A percentile compares a stretch with the other conserved stretches of the same genome.
Conservation (phyloP, 148 eudicot species). For the Polygonum aviculare region DNA sequence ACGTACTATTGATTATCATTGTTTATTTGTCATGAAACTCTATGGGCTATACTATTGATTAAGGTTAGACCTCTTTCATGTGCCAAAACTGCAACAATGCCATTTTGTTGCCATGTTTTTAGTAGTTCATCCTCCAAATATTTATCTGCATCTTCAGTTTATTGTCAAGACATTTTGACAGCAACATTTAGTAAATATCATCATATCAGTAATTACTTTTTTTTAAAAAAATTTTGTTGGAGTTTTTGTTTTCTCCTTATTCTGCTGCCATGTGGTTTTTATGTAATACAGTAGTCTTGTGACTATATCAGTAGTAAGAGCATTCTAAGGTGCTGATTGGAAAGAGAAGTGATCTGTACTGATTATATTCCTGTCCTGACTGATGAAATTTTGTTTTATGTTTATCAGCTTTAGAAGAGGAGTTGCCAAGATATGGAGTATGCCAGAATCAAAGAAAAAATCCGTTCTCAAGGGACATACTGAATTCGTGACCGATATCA, state of each 20-base stretch:
- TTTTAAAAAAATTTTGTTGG: neutral
- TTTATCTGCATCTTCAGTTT: neutral
- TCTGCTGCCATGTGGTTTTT: neutral
- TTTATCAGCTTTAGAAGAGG: conserved; percentile 59
- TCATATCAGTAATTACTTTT: neutral
- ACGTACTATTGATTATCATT: too few species aligned
- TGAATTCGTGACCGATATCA: conserved; percentile 76
- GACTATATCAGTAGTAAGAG: neutral
- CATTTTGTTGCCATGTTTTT: neutral
- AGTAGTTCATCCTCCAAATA: neutral
- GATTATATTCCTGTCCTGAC: neutral
- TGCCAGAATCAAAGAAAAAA: conserved; percentile 59
- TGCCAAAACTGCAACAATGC: neutral
- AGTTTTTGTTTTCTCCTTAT: neutral
- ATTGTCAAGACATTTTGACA: neutral
- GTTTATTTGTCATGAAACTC: too few species aligned
- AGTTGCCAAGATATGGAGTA: conserved; percentile 88
- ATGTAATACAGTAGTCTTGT: neutral
- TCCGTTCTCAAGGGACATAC: conserved; percentile 79
- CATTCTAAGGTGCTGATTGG: neutral
- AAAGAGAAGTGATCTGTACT: neutral
- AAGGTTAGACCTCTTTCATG: neutral
- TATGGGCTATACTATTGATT: too few species aligned
- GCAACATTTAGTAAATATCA: neutral
- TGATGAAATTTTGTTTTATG: neutral